phyloP scores from a whole-genome alignment of 306 rosid species.

The Inga laurina region DNA sequence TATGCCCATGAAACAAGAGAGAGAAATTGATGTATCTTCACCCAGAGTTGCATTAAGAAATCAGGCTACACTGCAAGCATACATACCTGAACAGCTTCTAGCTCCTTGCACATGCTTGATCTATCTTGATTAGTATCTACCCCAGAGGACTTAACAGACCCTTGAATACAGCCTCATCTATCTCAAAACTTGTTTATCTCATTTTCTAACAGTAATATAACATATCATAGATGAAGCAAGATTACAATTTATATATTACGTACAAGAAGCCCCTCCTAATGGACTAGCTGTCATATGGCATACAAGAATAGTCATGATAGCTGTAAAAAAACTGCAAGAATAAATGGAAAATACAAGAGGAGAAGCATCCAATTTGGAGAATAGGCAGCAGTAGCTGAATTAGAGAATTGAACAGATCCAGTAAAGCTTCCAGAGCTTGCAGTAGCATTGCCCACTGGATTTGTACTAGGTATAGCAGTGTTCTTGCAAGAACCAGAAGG shows the following conservation, averaged over 20 bases:
- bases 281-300: conserved; percentile 42
- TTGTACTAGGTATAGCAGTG: conserved; percentile 54
- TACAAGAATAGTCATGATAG: conserved; percentile 32
- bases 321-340: conserved; percentile 43
- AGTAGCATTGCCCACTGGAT: conserved; percentile 54
- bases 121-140: conserved; percentile 43
- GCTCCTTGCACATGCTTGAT: conserved; percentile 42
- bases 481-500: conserved; percentile 92
- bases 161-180: conserved; percentile 36
- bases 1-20: conserved; percentile 1
- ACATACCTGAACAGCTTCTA: conserved; percentile 54
- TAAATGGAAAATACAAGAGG: conserved; percentile 45
- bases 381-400: conserved; percentile 52
- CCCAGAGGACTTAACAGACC: conserved; percentile 39
- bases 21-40: background rate
- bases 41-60: conserved; percentile 28
- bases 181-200: conserved; percentile 35
- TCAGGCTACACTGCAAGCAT: conserved; percentile 19
- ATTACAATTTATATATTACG: conserved; percentile 35
- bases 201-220: conserved; percentile 38
- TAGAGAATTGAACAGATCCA: conserved; percentile 88
- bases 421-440: conserved; percentile 90
- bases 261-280: conserved; percentile 40
- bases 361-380: conserved; percentile 42
- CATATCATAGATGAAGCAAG: conserved; percentile 38